Percentiles rank a stretch among this genome's conserved stretches.
Evolutionary conservation across 805 yeast species (phyloP).

Genomic region (Yamadazyma scolyti): DNA sequence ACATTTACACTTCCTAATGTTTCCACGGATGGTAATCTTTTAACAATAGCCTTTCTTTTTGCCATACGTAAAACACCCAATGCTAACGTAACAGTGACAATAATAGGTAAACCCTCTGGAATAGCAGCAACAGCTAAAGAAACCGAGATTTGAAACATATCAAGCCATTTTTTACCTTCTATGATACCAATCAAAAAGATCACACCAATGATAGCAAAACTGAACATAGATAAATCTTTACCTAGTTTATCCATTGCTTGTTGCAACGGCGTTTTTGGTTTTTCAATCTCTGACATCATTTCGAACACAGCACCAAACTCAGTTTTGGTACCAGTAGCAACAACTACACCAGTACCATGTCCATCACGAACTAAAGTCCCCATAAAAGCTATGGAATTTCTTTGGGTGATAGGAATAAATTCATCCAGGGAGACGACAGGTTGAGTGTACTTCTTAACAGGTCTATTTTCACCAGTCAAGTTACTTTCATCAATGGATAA

Average conservation of each 20-base stretch:
- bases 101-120: constrained; percentile 97
- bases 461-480: constrained; percentile 91
- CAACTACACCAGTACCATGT: constrained; percentile 88
- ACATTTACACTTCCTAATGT: constrained; percentile 93
- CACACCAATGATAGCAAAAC: constrained; percentile 85
- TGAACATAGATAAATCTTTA: constrained; percentile 77
- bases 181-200: constrained; percentile 86
- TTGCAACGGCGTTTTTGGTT: constrained; percentile 97
- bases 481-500: constrained; percentile 88
- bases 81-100: constrained; percentile 95
- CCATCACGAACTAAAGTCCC: constrained; percentile 97
- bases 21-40: constrained; percentile 91
- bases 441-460: constrained; percentile 58
- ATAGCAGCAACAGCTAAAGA: constrained; percentile 98
- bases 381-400: constrained; percentile 86
- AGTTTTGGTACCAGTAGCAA: constrained; percentile 85
- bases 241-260: constrained; percentile 94
- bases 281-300: constrained; percentile 92
- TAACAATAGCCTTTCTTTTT: constrained; percentile 86
- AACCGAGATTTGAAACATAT: constrained; percentile 96
- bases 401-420: constrained; percentile 58
- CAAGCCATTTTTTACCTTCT: constrained; percentile 94
- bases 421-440: constrained; percentile 14
- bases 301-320: constrained; percentile 94
- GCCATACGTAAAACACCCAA: constrained; percentile 97